Evolutionary conservation across 306 rosid species (phyloP).

Genomic region (Carpinus fangiana): DNA sequence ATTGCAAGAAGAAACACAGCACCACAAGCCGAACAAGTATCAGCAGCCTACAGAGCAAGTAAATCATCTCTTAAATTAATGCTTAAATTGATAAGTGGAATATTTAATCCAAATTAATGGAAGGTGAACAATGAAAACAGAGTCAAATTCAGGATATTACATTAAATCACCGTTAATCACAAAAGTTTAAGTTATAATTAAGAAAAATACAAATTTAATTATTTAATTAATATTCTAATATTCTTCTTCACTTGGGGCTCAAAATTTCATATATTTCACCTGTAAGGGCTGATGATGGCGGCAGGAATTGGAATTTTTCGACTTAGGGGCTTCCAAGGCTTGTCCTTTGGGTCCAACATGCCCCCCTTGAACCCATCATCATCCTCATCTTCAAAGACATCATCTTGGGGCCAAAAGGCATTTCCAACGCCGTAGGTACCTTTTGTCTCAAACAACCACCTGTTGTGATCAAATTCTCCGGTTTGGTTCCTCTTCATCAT

Average conservation of each 20-base stretch:
- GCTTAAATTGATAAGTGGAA: too few relatives aligned
- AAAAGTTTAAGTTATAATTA: too few relatives aligned
- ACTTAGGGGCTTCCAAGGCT: constrained; percentile 78
- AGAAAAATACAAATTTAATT: too few relatives aligned
- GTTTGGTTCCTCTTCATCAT: constrained; percentile 79
- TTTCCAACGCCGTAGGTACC: constrained; percentile 92
- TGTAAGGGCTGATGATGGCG: constrained; percentile 76
- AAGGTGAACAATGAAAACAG: too few relatives aligned
- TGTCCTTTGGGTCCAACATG: constrained; percentile 54
- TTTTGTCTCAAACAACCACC: constrained; percentile 83
- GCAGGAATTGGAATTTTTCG: constrained; percentile 53
- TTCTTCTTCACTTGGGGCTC: too few relatives aligned
- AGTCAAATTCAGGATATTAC: too few relatives aligned
- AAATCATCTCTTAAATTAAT: too few relatives aligned
- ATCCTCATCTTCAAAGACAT: constrained; percentile 40
- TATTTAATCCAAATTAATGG: too few relatives aligned
- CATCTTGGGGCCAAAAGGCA: constrained; percentile 69
- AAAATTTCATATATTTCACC: constrained; percentile 22
- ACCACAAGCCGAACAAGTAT: constrained; percentile 56
- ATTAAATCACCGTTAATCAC: too few relatives aligned
- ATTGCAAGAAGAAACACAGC: constrained; percentile 61
- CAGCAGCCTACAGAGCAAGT: constrained; percentile 46
- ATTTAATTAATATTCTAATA: too few relatives aligned
- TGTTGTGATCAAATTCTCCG: constrained; percentile 88
- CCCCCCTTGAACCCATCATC: constrained; percentile 41